Percentiles rank a stretch among this genome's conserved stretches.
These are phyloP conservation scores for Septoria petroselini DNA, from an alignment of 2,329 filamentous ascomycete genomes.

Conservation along the genomic window DNA sequence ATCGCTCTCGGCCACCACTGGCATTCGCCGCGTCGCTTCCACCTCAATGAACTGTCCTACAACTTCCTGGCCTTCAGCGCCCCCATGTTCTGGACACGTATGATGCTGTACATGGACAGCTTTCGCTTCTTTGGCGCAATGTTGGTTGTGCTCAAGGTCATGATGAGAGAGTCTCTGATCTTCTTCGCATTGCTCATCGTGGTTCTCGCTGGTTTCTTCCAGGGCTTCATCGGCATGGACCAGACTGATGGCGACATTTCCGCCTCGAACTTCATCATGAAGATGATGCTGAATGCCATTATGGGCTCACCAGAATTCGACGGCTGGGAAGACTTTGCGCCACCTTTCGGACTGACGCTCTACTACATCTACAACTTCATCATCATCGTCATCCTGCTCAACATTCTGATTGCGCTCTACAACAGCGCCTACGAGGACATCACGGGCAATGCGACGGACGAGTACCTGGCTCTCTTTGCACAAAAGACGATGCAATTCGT, in stretches of 20 bases:
- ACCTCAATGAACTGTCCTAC: conserved; percentile 80
- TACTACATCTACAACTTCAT: conserved; percentile 99
- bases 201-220: conserved; percentile 81
- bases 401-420: conserved; percentile 95
- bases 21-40: conserved; percentile 48
- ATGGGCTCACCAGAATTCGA: conserved; percentile 89
- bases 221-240: conserved; percentile 91
- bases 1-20: conserved; percentile 66
- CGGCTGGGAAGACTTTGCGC: conserved; percentile 85
- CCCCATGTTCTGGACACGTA: conserved; percentile 93
- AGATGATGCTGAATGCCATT: conserved; percentile 82
- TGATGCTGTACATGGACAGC: conserved; percentile 88
- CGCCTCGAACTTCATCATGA: conserved; percentile 68
- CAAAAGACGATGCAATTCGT: conserved; percentile 97
- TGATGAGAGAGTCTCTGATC: conserved; percentile 71
- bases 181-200: conserved; percentile 90
- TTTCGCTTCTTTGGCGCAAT: conserved; percentile 96
- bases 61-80: conserved; percentile 91
- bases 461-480: conserved; percentile 88
- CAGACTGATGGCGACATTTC: conserved; percentile 65
- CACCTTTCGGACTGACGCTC: conserved; percentile 87
- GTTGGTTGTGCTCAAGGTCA: conserved; percentile 85
- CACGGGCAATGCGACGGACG: conserved; percentile 86
- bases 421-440: conserved; percentile 96
- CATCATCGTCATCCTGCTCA: conserved; percentile 90